These are phyloP conservation scores for Multifurca ochricompacta DNA, from an alignment of 768 basidiomycete species.

Conservation along the genomic window DNA sequence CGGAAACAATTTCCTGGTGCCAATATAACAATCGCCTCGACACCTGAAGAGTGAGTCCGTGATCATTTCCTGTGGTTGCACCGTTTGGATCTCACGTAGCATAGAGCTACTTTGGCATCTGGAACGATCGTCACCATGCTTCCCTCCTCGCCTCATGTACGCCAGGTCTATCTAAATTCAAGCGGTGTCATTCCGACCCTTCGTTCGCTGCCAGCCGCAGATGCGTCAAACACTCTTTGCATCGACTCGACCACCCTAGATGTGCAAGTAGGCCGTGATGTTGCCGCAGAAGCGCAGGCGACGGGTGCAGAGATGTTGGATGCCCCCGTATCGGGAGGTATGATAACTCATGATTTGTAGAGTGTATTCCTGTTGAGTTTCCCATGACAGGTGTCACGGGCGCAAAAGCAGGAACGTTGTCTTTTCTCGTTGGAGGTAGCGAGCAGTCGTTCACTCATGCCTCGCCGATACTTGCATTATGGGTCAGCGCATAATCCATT, in stretches of 20 bases:
- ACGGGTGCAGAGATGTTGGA: conserved; percentile 76
- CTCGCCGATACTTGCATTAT: conserved; percentile 57
- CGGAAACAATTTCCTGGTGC: conserved; percentile 49
- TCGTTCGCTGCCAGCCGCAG: conserved; percentile 33
- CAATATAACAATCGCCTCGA: conserved; percentile 47
- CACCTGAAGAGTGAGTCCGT: conserved; percentile 64
- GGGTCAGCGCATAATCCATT: conserved; percentile 79
- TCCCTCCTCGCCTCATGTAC: conserved; percentile 85
- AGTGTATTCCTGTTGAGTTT: not conserved
- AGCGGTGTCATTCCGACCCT: conserved; percentile 63
- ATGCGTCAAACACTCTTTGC: conserved; percentile 46
- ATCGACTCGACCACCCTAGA: conserved; percentile 93
- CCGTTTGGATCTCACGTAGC: not conserved
- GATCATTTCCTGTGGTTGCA: conserved; percentile 7
- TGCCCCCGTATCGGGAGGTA: conserved; percentile 91
- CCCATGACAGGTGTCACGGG: conserved; percentile 61
- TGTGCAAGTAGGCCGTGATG: conserved; percentile 59
- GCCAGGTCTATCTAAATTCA: conserved; percentile 56
- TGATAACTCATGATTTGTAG: conserved; percentile 22
- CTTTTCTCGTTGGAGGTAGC: conserved; percentile 87
- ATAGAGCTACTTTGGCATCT: conserved; percentile 57
- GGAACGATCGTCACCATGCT: conserved; percentile 81
- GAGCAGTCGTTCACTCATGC: conserved; percentile 48
- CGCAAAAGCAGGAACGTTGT: conserved; percentile 78
- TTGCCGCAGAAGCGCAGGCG: conserved; percentile 45